These are phyloP conservation scores for Ophiostoma ulmi DNA, from an alignment of 2,329 filamentous ascomycete genomes.

Conservation along the genomic window DNA sequence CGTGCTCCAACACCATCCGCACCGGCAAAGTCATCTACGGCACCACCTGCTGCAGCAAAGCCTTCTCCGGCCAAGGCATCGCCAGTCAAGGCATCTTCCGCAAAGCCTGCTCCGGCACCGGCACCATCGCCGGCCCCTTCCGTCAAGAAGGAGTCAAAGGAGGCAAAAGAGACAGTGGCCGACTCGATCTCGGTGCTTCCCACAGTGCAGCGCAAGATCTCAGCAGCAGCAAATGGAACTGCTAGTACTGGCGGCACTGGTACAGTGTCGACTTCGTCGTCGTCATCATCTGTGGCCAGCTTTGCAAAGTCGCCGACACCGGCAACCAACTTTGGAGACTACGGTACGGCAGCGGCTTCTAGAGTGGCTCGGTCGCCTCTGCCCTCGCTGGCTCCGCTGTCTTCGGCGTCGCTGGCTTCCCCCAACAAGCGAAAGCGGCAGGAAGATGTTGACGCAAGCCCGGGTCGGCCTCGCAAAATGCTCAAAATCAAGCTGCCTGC, in stretches of 20 bases:
- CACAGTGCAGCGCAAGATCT: slow-evolving; percentile 20
- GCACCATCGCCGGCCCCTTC: background rate
- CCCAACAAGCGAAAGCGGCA: slow-evolving; percentile 22
- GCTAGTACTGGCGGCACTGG: background rate
- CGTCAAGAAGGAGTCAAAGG: slow-evolving; percentile 14
- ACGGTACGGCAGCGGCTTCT: slow-evolving; percentile 8
- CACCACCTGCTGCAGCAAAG: background rate
- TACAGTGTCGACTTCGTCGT: background rate
- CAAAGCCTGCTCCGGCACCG: slow-evolving; percentile 6
- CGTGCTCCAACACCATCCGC: background rate
- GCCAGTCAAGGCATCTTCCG: slow-evolving; percentile 9
- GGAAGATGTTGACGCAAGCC: background rate
- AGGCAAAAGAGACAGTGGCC: slow-evolving; percentile 17
- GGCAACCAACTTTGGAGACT: slow-evolving; percentile 24
- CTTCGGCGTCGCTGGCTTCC: background rate
- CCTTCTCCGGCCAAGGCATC: slow-evolving; percentile 7
- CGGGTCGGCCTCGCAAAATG: slow-evolving; percentile 31
- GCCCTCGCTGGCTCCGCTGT: slow-evolving; percentile 5
- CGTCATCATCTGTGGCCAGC: background rate
- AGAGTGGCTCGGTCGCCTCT: slow-evolving; percentile 3
- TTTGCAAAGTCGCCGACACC: slow-evolving; percentile 19
- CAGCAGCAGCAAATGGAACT: background rate
- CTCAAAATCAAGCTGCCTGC: slow-evolving; percentile 25
- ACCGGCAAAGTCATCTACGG: background rate
- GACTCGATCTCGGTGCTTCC: slow-evolving; percentile 32